Base-by-base conservation (phyloP, 192 early-diverging fungal genomes). In the Fimicolochytrium jonesii region DNA sequence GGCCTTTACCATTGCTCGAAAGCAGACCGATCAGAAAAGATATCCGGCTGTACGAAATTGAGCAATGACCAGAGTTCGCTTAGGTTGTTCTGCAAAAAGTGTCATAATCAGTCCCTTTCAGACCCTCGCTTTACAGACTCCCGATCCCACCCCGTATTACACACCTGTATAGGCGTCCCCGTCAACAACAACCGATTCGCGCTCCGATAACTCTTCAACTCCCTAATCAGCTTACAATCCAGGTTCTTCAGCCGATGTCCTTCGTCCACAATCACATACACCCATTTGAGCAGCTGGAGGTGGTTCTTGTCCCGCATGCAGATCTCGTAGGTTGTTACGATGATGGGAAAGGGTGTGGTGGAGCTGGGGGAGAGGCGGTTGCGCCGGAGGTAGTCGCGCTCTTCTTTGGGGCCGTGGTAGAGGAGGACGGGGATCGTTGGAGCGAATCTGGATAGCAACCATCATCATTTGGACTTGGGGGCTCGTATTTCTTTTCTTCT, bases 181-280 rank as follows among this genome's bases (percentile, higher is more conserved):
- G 57, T 59, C 37, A 98, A 74, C 5, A 99, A 71, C 37, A 96
- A 71, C 6, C 93, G 77, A 68, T 94, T 95, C n/a, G 88, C 86
- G 49, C 84, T 84, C 37, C 86, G 78, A 75, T 91, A 92, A 0
- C 73, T 70, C 59, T 94, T 96, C 29, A 98, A 77, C 44, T 96
- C 94, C 6, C 80, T 77, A 36, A 96, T 83, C 42, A 96, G 74
- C 63, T 87, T 88, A 74, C 93, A 94, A 60, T 95, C 87, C 72
- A 92, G 74, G 76, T 99, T 99, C 67, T 99, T 99, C 77, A 99
- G 80, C 39, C 93, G 86, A 70, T 99, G 96, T 6, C 91, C 96
- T 76, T 99, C 94, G 58, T 99, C 96, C 29, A 97, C 83, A 30
- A 99, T 85, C 31, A 97, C 84, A 51, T 88, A 95, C 63, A 93